phyloP scores from a whole-genome alignment of 2,329 filamentous ascomycete species.

The Phyllosticta paracitricarpa region DNA sequence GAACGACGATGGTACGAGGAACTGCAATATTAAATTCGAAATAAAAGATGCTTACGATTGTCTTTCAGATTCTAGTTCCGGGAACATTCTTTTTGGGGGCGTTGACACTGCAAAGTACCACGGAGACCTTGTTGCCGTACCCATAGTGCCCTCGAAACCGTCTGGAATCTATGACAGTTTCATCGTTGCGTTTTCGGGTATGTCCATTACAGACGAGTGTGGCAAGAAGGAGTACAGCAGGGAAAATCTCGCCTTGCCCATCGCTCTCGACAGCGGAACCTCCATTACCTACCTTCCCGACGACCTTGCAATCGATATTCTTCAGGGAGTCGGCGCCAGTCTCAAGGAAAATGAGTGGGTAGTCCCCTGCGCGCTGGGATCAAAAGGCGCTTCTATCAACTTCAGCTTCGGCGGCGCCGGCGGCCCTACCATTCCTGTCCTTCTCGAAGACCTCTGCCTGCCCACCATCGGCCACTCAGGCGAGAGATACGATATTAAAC shows the following conservation, averaged over 20 bases:
- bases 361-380: conserved; percentile 2
- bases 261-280: conserved; percentile 61
- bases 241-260: background rate
- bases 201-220: background rate
- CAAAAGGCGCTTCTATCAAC: background rate
- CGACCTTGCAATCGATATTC: conserved; percentile 17
- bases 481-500: too few relatives aligned
- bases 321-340: conserved; percentile 5
- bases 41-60: too few relatives aligned
- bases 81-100: conserved; percentile 65
- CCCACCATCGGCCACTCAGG: too few relatives aligned
- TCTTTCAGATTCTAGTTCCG: conserved; percentile 31
- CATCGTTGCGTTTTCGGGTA: conserved; percentile 4
- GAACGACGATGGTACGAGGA: conserved; percentile 42
- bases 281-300: conserved; percentile 59
- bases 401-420: conserved; percentile 7
- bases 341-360: background rate
- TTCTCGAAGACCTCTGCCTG: conserved; percentile 5
- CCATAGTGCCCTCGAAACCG: conserved; percentile 35
- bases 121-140: conserved; percentile 55
- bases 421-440: conserved; percentile 1
- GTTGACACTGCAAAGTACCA: conserved; percentile 57
- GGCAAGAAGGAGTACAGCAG: conserved; percentile 6
- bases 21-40: too few relatives aligned
- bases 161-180: background rate